Percentiles rank a stretch among this genome's conserved stretches.
phyloP scores from a whole-genome alignment of 345 rosid genomes.

The Gossypium longicalyx region DNA sequence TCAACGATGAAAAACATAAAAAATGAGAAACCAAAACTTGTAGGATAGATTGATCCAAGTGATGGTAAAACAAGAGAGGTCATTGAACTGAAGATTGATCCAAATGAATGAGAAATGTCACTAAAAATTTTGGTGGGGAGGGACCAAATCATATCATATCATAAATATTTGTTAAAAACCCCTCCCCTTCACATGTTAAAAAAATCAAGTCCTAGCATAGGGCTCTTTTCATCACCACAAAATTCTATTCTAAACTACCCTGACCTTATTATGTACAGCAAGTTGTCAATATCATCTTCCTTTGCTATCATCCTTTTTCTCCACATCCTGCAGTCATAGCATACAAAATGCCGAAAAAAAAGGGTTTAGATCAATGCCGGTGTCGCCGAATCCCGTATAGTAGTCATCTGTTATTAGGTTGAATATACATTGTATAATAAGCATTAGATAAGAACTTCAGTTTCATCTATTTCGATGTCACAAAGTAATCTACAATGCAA shows the following conservation, averaged over 20 bases:
- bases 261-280: background rate
- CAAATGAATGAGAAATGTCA: background rate
- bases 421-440: background rate
- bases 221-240: background rate
- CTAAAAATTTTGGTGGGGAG: background rate
- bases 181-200: background rate
- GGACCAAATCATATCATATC: background rate
- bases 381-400: background rate
- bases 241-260: background rate
- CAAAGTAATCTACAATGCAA: background rate
- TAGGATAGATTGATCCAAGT: background rate
- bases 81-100: background rate
- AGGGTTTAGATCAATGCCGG: background rate
- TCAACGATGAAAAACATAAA: background rate
- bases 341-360: background rate
- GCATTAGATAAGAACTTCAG: background rate
- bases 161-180: background rate
- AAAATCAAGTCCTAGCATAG: background rate
- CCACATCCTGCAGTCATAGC: background rate
- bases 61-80: background rate
- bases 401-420: background rate
- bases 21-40: background rate
- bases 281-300: background rate
- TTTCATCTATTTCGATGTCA: background rate
- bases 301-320: background rate